These are phyloP conservation scores for Cystobasidium ongulense DNA, from an alignment of 768 basidiomycete species.

Conservation along the genomic window DNA sequence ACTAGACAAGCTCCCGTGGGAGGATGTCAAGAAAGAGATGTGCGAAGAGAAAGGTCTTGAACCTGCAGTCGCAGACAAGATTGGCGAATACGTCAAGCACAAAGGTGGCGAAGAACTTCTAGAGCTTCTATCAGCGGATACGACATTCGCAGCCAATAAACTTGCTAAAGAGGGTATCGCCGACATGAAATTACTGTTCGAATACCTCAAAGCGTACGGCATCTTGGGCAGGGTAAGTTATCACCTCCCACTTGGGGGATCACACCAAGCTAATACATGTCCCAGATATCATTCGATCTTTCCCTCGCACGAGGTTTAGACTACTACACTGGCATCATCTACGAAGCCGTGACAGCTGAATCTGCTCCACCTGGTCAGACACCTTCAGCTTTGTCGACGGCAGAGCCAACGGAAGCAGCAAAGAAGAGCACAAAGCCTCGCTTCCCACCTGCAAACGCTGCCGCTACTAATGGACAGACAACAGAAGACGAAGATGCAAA, in stretches of 20 bases:
- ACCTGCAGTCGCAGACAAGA: slow-evolving; percentile 71
- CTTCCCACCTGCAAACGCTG: slow-evolving; percentile 15
- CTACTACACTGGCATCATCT: slow-evolving; percentile 98
- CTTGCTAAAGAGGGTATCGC: slow-evolving; percentile 70
- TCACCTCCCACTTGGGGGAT: neutral
- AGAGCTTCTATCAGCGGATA: slow-evolving; percentile 59
- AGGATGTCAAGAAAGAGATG: slow-evolving; percentile 92
- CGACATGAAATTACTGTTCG: slow-evolving; percentile 81
- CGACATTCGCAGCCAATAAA: slow-evolving; percentile 58
- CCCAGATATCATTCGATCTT: slow-evolving; percentile 85
- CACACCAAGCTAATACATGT: neutral
- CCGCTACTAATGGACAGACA: slow-evolving; percentile 49
- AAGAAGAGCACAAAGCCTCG: slow-evolving; percentile 37
- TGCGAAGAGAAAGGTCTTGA: slow-evolving; percentile 86
- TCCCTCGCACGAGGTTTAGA: slow-evolving; percentile 95
- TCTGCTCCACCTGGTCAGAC: slow-evolving; percentile 82
- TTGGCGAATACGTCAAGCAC: slow-evolving; percentile 91
- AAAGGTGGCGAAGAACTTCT: slow-evolving; percentile 80
- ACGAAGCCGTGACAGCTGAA: slow-evolving; percentile 86
- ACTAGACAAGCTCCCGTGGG: slow-evolving; percentile 91
- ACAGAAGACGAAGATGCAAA: slow-evolving; percentile 85
- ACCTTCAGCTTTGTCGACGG: slow-evolving; percentile 45
- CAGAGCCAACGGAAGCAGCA: slow-evolving; percentile 42
- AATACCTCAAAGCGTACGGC: slow-evolving; percentile 68
- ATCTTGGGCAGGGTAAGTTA: slow-evolving; percentile 64